Conservation (phyloP, 176 grass and related monocot genomes). For the Ensete glaucum region DNA sequence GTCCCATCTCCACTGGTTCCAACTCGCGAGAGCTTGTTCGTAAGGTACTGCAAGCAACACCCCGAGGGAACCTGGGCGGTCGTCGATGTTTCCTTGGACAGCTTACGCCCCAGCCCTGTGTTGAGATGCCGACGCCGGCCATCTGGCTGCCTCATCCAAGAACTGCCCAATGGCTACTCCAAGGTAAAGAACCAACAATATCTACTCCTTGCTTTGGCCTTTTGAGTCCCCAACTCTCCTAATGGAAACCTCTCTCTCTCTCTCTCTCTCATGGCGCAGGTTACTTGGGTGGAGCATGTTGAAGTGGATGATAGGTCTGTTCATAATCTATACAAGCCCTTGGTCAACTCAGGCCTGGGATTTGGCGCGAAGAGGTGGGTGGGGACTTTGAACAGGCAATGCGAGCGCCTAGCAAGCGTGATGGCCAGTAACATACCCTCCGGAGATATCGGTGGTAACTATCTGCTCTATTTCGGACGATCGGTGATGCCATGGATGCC, state of each 20-base stretch:
- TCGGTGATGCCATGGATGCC: no score
- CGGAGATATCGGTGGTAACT: no score
- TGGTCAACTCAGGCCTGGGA: slow-evolving; percentile 59
- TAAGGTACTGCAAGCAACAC: slow-evolving; percentile 89
- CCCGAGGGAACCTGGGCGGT: slow-evolving; percentile 63
- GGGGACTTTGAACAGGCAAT: slow-evolving; percentile 55
- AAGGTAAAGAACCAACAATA: slow-evolving; percentile 25
- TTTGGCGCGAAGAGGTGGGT: slow-evolving; percentile 78
- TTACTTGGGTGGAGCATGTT: slow-evolving; percentile 89
- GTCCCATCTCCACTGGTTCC: slow-evolving; percentile 72
- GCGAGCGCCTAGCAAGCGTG: slow-evolving; percentile 53
- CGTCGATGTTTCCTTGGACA: slow-evolving; percentile 72
- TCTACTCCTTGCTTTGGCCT: no score
- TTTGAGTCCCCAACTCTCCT: no score
- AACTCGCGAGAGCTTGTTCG: slow-evolving; percentile 59
- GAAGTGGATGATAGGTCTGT: slow-evolving; percentile 56
- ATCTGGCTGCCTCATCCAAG: slow-evolving; percentile 74
- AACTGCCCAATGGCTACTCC: slow-evolving; percentile 78
- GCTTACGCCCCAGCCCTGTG: slow-evolving; percentile 18
- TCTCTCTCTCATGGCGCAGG: slow-evolving; percentile 4
- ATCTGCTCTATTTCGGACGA: no score
- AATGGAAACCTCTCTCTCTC: not conserved
- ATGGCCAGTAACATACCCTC: slow-evolving; percentile 30
- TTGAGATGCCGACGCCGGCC: slow-evolving; percentile 35
- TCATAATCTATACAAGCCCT: slow-evolving; percentile 58